Evolutionary conservation across 106 monocot species (phyloP), one percentile per base, ranked within the genome.

Genomic region (Gastrodia elata): DNA sequence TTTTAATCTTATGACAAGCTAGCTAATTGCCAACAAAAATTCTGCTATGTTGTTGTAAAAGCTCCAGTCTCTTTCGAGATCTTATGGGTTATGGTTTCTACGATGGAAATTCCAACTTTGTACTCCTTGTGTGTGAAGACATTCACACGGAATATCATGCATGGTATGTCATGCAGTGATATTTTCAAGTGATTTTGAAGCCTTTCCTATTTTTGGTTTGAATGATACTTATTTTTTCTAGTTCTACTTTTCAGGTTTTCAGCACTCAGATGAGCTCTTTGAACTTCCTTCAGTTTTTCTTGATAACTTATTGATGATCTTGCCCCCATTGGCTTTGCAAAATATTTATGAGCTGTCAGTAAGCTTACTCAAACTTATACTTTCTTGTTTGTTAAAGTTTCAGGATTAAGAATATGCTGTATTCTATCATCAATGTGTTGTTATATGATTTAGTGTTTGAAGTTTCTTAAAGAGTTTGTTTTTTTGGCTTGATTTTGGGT

Each of bases 241-340:
- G 8, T 69, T 69, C 20, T 25, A n/a, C n/a, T 25, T 69, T 3
- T 69, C 16, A 69, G 69, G 69, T 13, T 40, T 2, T 69, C 40
- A 22, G 69, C 39, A 69, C 1, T 3, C 35, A 69, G 8, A 69
- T 24, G 69, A 69, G 25, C 39, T 69, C 22, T 40, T 69, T 69
- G 40, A 69, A 25, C 69, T 69, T 69, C 69, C 69, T 40, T 69
- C 40, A 26, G 25, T 35, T 22, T 41, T 69, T 4, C 69, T 69
- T 41, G 69, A 69, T 41, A 26, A 13, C n/a, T 40, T 69, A n/a
- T 35, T 69, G 39, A 69, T 41, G 24, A 41, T 32, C 25, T 40
- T 69, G n/a, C 69, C 69, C 13, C 69, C 69, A 69, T 69, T 69
- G 40, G 69, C 69, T 25, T 69, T 69, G 69, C 69, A 69, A 69